Base-by-base conservation (phyloP, 1,284 basidiomycete genomes). In the Malassezia restricta region DNA sequence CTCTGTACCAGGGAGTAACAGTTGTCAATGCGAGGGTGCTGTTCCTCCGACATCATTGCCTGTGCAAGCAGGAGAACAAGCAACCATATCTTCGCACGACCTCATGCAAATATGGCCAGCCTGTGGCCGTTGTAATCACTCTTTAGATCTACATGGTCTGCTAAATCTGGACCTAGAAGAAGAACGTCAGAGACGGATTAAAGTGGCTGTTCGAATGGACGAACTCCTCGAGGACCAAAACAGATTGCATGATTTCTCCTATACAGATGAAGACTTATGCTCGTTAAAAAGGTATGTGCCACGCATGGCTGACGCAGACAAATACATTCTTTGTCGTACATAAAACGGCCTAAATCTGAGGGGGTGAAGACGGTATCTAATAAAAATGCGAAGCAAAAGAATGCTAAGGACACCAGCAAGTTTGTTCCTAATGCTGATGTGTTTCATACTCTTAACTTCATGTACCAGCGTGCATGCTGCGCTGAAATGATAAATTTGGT, bases 181-280 rank as follows among this genome's bases (percentile, higher is more conserved):
- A 28, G 77, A 78, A 61, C 56, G 64, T 43, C 63, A 58, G 30
- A 79, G 89, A 39, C 79, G 85, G 70, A 81, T 79, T 42, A 83
- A 82, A 60, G 82, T 87, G 7, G 88, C 87, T 3, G 79, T 86
- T 48, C 79, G 86, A 47, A 78, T 91, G 47, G 89, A 94, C 69
- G 86, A 90, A 74, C 73, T 87, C 47, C 76, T 91, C 39, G 81
- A 88, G 85, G 86, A 87, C 72, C 78, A 79, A 43, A 81, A 80
- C 44, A 80, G 81, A 65, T 76, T 92, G 27, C 77, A 85, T 11
- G 83, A 88, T 74, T 85, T 94, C 71, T 78, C 81, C 57, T 83
- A 87, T 74, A 76, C 77, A 35, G 80, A 87, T 74, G 78, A 80
- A 38, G 80, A 85, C 69, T 80, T 86, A 43, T 70, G 77, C 33